phyloP scores from a whole-genome alignment of 345 rosid species.

The Heritiera littoralis region DNA sequence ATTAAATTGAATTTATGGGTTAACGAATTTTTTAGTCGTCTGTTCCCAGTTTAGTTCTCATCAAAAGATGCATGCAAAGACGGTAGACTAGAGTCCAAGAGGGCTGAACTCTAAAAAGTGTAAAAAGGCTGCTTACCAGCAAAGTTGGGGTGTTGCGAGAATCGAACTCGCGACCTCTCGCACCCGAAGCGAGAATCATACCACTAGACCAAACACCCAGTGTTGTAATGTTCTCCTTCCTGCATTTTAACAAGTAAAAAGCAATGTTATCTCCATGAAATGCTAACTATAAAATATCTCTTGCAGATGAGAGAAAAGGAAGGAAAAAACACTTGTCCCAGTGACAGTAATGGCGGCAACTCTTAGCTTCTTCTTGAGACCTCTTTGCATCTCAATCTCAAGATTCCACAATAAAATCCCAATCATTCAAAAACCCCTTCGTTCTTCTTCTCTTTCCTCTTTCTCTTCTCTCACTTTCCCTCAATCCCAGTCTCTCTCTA shows the following conservation, averaged over 20 bases:
- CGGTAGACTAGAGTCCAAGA: neutral
- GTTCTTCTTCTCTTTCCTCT: conserved; percentile 23
- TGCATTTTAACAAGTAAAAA: too few species aligned
- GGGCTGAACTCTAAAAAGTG: neutral
- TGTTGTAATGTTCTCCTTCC: too few species aligned
- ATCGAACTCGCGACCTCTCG: conserved; percentile 96
- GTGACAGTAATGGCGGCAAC: conserved; percentile 22
- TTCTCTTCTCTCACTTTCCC: conserved; percentile 33
- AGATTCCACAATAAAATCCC: conserved; percentile 25
- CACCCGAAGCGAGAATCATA: conserved; percentile 99
- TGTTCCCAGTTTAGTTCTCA: too few species aligned
- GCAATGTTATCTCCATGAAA: too few species aligned
- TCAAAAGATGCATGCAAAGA: too few species aligned
- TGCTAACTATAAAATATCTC: neutral
- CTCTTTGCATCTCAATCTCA: conserved; percentile 27
- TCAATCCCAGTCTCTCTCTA: conserved; percentile 1
- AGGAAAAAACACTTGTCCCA: neutral
- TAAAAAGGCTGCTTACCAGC: too few species aligned
- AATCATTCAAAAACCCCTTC: neutral
- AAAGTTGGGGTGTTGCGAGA: conserved; percentile 74
- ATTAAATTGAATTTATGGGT: too few species aligned
- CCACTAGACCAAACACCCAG: conserved; percentile 93
- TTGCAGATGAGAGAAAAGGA: neutral
- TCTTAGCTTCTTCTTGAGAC: conserved; percentile 21
- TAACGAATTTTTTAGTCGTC: too few species aligned